Evolutionary conservation across 1,284 basidiomycete species (phyloP).

Genomic region (Sparassis latifolia): DNA sequence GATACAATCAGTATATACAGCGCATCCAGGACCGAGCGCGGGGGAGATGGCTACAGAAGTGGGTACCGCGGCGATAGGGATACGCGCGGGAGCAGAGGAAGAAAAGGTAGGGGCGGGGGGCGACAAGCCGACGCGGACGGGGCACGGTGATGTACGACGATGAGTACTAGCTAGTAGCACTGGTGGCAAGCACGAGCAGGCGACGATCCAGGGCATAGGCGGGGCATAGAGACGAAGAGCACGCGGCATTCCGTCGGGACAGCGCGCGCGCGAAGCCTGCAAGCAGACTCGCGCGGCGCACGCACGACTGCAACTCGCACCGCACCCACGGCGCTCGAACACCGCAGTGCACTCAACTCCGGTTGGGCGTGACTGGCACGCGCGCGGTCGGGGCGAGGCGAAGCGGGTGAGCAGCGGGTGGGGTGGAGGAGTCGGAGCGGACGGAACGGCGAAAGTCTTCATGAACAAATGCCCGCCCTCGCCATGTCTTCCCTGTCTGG

Average conservation of each 20-base stretch:
- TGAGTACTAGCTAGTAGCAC: slow-evolving; percentile 2
- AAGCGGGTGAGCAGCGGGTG: slow-evolving; percentile 13
- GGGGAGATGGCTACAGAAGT: neutral
- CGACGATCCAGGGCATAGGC: slow-evolving; percentile 8
- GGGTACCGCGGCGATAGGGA: neutral
- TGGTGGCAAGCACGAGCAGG: neutral
- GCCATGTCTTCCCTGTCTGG: slow-evolving; percentile 21
- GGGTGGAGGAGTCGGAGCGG: slow-evolving; percentile 11
- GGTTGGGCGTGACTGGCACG: slow-evolving; percentile 20
- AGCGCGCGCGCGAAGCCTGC: neutral
- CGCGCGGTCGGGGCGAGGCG: slow-evolving; percentile 15
- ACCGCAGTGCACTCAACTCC: neutral
- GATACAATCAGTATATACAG: neutral
- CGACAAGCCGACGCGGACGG: neutral
- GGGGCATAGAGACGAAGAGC: slow-evolving; percentile 4
- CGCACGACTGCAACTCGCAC: slow-evolving; percentile 14
- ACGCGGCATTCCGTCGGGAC: neutral
- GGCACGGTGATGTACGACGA: neutral
- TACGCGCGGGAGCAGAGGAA: neutral
- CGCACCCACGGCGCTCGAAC: slow-evolving; percentile 9
- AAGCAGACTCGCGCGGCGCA: slow-evolving; percentile 1
- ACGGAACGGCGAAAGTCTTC: slow-evolving; percentile 11
- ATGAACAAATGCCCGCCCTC: slow-evolving; percentile 13
- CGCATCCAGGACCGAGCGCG: neutral
- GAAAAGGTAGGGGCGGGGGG: neutral